A percentile compares a stretch with the other conserved stretches of the same genome.
Conservation (phyloP, 2,329 filamentous ascomycete species). For the Colletotrichum filicis region DNA sequence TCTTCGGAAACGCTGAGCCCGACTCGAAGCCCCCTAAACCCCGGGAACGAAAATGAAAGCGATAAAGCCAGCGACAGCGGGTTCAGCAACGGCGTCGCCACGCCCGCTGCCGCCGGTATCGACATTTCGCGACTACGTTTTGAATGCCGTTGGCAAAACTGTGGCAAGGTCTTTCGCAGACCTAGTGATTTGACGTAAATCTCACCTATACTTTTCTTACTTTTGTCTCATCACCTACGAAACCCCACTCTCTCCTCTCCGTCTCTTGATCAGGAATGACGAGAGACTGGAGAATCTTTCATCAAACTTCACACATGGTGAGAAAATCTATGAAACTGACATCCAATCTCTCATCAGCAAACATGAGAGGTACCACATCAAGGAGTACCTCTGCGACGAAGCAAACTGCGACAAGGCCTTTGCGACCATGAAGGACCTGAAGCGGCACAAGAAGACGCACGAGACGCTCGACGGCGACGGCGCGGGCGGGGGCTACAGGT, state of each 20-base stretch:
- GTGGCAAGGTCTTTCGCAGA: slow-evolving; percentile 32
- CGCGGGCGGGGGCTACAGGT: slow-evolving; percentile 37
- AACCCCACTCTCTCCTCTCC: not conserved
- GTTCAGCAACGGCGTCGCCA: slow-evolving; percentile 10
- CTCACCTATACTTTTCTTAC: not conserved
- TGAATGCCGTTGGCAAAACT: slow-evolving; percentile 32
- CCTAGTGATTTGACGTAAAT: slow-evolving; percentile 37
- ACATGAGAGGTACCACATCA: slow-evolving; percentile 39
- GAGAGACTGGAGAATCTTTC: not conserved
- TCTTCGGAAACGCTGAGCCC: slow-evolving; percentile 36
- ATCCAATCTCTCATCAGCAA: slow-evolving; percentile 24
- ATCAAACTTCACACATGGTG: not conserved
- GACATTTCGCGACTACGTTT: slow-evolving; percentile 30
- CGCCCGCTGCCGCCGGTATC: slow-evolving; percentile 11
- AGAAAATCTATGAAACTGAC: slow-evolving; percentile 11
- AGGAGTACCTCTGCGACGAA: slow-evolving; percentile 37
- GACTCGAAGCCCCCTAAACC: slow-evolving; percentile 33
- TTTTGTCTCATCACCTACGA: not conserved
- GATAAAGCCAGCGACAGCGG: slow-evolving; percentile 31
- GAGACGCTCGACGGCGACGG: slow-evolving; percentile 32
- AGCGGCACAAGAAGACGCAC: slow-evolving; percentile 38
- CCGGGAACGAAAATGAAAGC: slow-evolving; percentile 29
- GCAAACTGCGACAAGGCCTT: slow-evolving; percentile 38
- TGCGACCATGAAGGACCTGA: slow-evolving; percentile 41
- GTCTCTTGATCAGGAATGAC: not conserved